A percentile compares a stretch with the other conserved stretches of the same genome.
Conservation (phyloP, 805 yeast genomes). For the Sugiyamaella smithiae region DNA sequence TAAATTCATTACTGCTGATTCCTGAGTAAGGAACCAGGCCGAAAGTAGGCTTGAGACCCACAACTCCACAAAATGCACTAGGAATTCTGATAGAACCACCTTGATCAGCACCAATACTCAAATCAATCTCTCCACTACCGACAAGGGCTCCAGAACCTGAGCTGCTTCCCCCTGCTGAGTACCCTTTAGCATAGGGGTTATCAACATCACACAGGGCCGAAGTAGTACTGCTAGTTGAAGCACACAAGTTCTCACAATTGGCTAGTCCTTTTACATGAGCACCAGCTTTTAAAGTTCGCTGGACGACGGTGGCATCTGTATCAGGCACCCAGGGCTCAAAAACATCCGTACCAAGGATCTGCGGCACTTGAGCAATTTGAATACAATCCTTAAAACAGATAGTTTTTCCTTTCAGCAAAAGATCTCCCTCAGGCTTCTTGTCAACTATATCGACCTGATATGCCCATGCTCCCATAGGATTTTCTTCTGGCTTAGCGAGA, state of each 20-base stretch:
- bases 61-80: slow-evolving; percentile 42
- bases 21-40: slow-evolving; percentile 51
- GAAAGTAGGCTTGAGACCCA: slow-evolving; percentile 56
- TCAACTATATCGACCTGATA: slow-evolving; percentile 32
- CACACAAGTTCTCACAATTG: slow-evolving; percentile 39
- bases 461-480: slow-evolving; percentile 38
- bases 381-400: slow-evolving; percentile 39
- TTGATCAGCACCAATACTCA: slow-evolving; percentile 55
- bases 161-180: slow-evolving; percentile 50
- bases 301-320: slow-evolving; percentile 39
- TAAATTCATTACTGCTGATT: slow-evolving; percentile 36
- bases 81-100: slow-evolving; percentile 56
- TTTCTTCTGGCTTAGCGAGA: slow-evolving; percentile 27
- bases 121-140: slow-evolving; percentile 46
- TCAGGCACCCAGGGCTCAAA: slow-evolving; percentile 35
- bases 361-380: slow-evolving; percentile 38
- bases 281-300: slow-evolving; percentile 37
- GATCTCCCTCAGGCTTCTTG: slow-evolving; percentile 23
- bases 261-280: slow-evolving; percentile 37
- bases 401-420: slow-evolving; percentile 30
- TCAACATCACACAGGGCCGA: slow-evolving; percentile 42
- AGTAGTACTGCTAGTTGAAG: slow-evolving; percentile 36
- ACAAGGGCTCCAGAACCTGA: slow-evolving; percentile 56
- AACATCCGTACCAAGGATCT: slow-evolving; percentile 38
- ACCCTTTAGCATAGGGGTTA: slow-evolving; percentile 42